Evolutionary conservation across 768 basidiomycete species (phyloP), one percentile per base, ranked within the genome.

Genomic region (Baorangia bicolor): DNA sequence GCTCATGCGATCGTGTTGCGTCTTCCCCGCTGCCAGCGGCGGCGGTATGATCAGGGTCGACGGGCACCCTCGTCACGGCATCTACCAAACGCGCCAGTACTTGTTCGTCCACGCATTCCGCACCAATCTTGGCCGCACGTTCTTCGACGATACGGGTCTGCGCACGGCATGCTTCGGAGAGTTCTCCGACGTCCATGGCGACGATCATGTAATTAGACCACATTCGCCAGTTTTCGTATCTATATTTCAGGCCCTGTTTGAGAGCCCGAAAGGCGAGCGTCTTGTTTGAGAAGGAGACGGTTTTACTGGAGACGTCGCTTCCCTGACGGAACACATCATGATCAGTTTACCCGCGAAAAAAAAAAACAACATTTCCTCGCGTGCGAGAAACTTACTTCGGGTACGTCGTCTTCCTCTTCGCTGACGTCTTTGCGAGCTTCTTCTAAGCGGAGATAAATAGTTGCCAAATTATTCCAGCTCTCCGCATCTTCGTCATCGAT

Each of bases 161-260:
- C 0, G 95, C 96, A 37, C 92, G 86, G 55, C 85, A 87, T 1
- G 93, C 87, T 67, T 99, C 96, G 1, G 84, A 78, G 46, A 98
- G 79, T 68, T 98, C 94, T 8, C 95, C 96, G 20, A 98, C 90
- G 61, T 98, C 94, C 72, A 97, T 78, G 4, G 92, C 81, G 27
- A 98, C 87, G 65, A 97, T 78, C 88, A 92, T 94, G 77, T 94
- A 98, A 77, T 99, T 99, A 57, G 81, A 80, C 97, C 97, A 99
- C 90, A 99, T 95, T 20, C 93, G 83, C 95, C 96, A 98, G 66
- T 94, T 95, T 27, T 92, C 87, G 69, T 93, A 90, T 46, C 83
- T 82, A 70, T 81, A 84, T 62, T 86, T 87, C 57, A 98, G 80
- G 2, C 97, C 95, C 57, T 92, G 90, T 61, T 90, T 88, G 27